These are phyloP conservation scores for Cydonia oblonga DNA, from an alignment of 331 rosid species.

Conservation along the genomic window DNA sequence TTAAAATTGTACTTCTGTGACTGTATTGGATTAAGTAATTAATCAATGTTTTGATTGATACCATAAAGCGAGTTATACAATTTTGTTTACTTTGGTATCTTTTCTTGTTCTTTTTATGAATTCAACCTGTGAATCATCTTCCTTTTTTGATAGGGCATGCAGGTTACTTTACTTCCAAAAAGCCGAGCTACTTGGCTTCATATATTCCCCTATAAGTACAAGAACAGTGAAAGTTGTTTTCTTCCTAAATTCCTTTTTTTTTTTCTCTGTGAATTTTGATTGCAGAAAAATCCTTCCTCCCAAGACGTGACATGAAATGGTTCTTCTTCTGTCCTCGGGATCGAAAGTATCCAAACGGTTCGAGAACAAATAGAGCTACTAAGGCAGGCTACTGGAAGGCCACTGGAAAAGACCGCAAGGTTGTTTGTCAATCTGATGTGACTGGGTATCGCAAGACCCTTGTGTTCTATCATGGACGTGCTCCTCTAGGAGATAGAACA, in stretches of 20 bases:
- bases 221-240: slow-evolving; percentile 1
- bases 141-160: slow-evolving; percentile 13
- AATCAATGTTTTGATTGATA: too few relatives aligned
- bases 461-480: slow-evolving; percentile 83
- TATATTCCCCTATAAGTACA: slow-evolving; percentile 1
- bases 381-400: slow-evolving; percentile 98
- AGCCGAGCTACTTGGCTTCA: slow-evolving; percentile 21
- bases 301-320: slow-evolving; percentile 84
- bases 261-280: background rate
- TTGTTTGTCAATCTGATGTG: slow-evolving; percentile 43
- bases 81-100: slow-evolving; percentile 15
- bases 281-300: slow-evolving; percentile 86
- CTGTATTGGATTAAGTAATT: too few relatives aligned
- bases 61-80: slow-evolving; percentile 1
- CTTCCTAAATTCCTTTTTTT: too few relatives aligned
- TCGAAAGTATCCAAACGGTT: slow-evolving; percentile 82
- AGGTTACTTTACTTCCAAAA: slow-evolving; percentile 22
- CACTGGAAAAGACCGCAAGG: slow-evolving; percentile 83
- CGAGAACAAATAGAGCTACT: slow-evolving; percentile 88
- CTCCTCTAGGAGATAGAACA: slow-evolving; percentile 76
- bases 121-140: slow-evolving; percentile 1
- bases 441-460: slow-evolving; percentile 78
- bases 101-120: slow-evolving; percentile 9
- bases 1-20: too few relatives aligned
- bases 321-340: slow-evolving; percentile 92